Conservation (phyloP, 2,329 filamentous ascomycete species). For the Fusarium floridanum region DNA sequence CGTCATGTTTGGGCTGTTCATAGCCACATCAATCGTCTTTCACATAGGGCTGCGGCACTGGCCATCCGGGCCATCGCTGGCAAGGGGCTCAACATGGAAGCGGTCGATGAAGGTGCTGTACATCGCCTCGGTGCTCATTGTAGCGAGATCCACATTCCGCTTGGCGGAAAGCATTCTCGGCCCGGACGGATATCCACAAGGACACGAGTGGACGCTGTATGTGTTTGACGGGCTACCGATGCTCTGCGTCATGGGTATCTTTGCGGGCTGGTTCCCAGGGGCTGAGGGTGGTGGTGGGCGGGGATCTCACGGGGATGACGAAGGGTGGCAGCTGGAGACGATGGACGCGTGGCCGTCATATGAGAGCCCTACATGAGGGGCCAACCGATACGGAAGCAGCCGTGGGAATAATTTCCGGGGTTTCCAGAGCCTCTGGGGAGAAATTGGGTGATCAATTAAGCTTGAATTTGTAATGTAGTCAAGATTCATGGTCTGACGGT, state of each 20-base stretch:
- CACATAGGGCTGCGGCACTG: slow-evolving; percentile 50
- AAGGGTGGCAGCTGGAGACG: slow-evolving; percentile 9
- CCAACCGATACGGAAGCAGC: not conserved
- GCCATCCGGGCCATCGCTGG: slow-evolving; percentile 23
- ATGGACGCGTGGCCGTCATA: slow-evolving; percentile 19
- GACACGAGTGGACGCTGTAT: slow-evolving; percentile 58
- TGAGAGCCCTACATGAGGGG: slow-evolving; percentile 5
- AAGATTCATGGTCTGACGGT: not conserved
- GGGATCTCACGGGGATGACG: slow-evolving; percentile 3
- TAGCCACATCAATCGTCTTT: slow-evolving; percentile 59
- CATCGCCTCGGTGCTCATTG: slow-evolving; percentile 54
- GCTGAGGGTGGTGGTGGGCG: not conserved
- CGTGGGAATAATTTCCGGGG: not conserved
- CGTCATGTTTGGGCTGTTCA: slow-evolving; percentile 68
- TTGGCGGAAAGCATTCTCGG: slow-evolving; percentile 63
- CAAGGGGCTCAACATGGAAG: slow-evolving; percentile 49
- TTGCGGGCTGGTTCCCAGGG: slow-evolving; percentile 38
- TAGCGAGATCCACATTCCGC: slow-evolving; percentile 60
- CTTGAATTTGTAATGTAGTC: not conserved
- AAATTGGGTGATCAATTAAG: not conserved
- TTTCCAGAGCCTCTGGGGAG: slow-evolving; percentile 1
- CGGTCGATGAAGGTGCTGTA: slow-evolving; percentile 54
- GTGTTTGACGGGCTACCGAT: slow-evolving; percentile 55
- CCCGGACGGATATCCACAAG: slow-evolving; percentile 54
- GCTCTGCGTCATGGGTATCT: slow-evolving; percentile 38